Evolutionary conservation across 345 rosid genomes (phyloP).

Genomic region (Mercurialis annua): DNA sequence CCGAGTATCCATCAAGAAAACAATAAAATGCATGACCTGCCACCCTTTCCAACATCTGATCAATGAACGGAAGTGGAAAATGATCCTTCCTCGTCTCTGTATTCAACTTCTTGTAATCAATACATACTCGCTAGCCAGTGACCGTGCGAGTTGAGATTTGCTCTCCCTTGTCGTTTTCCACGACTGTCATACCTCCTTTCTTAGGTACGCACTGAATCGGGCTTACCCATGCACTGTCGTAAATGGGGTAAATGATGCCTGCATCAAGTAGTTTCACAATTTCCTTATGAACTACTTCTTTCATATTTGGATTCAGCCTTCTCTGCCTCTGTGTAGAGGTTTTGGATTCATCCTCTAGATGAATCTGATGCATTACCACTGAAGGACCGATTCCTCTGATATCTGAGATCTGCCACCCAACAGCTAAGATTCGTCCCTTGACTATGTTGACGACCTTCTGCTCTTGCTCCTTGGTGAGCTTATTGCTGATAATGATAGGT

Average conservation of each 20-base stretch:
- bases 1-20: background rate
- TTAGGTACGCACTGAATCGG: background rate
- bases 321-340: background rate
- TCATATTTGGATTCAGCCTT: background rate
- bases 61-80: background rate
- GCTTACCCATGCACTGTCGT: background rate
- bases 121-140: background rate
- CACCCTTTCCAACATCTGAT: background rate
- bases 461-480: too few species aligned
- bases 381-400: too few species aligned
- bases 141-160: background rate
- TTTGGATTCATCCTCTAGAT: background rate
- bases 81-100: background rate
- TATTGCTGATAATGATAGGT: too few species aligned
- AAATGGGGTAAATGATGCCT: background rate
- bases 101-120: background rate
- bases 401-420: too few species aligned
- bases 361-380: background rate
- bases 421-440: too few species aligned
- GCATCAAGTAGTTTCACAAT: background rate
- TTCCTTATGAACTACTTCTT: too few species aligned
- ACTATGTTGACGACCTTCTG: too few species aligned
- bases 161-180: background rate
- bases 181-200: background rate
- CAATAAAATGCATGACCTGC: background rate